These are phyloP conservation scores for Kalanchoe fedtschenkoi DNA, from an alignment of 164 flowering plant genomes.

Conservation along the genomic window DNA sequence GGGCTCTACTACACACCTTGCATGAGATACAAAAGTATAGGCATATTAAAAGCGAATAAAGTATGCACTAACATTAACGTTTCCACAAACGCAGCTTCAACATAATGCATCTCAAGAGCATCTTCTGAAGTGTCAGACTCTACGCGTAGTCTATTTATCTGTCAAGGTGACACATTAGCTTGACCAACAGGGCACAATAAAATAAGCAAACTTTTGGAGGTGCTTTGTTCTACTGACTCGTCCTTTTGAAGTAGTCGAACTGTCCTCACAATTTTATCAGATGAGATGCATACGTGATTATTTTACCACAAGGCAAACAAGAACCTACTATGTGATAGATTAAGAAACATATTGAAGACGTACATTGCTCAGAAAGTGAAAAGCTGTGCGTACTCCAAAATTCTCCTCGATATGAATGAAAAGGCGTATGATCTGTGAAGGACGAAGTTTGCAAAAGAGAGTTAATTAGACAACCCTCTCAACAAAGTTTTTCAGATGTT, in stretches of 20 bases:
- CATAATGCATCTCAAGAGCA: conserved; percentile 59
- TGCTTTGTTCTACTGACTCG: not conserved
- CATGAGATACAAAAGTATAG: not conserved
- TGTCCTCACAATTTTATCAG: not conserved
- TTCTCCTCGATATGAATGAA: conserved; percentile 67
- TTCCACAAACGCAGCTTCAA: conserved; percentile 92
- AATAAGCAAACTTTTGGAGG: not conserved
- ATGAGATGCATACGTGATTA: not conserved
- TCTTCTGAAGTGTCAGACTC: conserved; percentile 52
- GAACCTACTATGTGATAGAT: not conserved
- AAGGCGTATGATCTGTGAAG: conserved; percentile 75
- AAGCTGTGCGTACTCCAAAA: conserved; percentile 59
- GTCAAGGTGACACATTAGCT: conserved; percentile 10
- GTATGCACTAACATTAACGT: conserved; percentile 45
- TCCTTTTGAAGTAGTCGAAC: too few relatives aligned
- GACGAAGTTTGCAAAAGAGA: not conserved
- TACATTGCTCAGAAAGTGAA: conserved; percentile 82
- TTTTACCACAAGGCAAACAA: not conserved
- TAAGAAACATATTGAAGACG: conserved; percentile 8
- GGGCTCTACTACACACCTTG: not conserved
- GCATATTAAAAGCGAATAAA: not conserved
- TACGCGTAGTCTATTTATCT: conserved; percentile 51
- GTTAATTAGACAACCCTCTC: not conserved
- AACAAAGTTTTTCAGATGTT: not conserved
- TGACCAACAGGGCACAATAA: not conserved